A percentile compares a stretch with the other conserved stretches of the same genome.
Evolutionary conservation across 441 rosid species (phyloP).

Genomic region (Corymbia calophylla): DNA sequence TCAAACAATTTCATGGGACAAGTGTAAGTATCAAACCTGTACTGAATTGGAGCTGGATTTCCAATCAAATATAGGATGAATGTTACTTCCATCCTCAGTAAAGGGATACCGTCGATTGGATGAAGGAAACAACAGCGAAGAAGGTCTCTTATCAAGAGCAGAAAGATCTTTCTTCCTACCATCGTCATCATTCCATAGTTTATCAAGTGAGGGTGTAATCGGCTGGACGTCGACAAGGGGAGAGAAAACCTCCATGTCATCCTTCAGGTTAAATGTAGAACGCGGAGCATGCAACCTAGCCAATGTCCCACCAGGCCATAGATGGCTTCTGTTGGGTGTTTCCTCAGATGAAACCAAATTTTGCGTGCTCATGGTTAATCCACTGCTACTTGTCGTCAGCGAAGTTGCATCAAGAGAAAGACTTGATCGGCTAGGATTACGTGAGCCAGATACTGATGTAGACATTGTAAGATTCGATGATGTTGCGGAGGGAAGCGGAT

Average conservation of each 20-base stretch:
- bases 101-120: constrained; percentile 59
- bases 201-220: constrained; percentile 71
- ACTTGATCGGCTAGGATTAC: constrained; percentile 27
- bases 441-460: constrained; percentile 38
- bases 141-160: constrained; percentile 54
- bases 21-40: constrained; percentile 43
- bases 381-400: constrained; percentile 18
- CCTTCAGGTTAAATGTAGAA: constrained; percentile 57
- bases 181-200: constrained; percentile 60
- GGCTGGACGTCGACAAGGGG: constrained; percentile 81
- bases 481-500: constrained; percentile 84
- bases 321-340: constrained; percentile 56
- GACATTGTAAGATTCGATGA: constrained; percentile 45
- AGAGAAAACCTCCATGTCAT: constrained; percentile 94
- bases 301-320: constrained; percentile 64
- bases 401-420: constrained; percentile 27
- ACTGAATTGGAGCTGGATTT: constrained; percentile 55
- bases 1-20: not conserved
- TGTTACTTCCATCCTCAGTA: constrained; percentile 52
- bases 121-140: constrained; percentile 60
- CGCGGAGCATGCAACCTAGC: constrained; percentile 73
- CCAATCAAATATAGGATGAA: constrained; percentile 73
- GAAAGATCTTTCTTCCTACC: constrained; percentile 47
- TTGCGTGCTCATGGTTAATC: constrained; percentile 23
- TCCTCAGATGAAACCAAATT: constrained; percentile 46